Evolutionary conservation across 2,329 filamentous ascomycete genomes (phyloP).

Genomic region (Colletotrichum sidae): DNA sequence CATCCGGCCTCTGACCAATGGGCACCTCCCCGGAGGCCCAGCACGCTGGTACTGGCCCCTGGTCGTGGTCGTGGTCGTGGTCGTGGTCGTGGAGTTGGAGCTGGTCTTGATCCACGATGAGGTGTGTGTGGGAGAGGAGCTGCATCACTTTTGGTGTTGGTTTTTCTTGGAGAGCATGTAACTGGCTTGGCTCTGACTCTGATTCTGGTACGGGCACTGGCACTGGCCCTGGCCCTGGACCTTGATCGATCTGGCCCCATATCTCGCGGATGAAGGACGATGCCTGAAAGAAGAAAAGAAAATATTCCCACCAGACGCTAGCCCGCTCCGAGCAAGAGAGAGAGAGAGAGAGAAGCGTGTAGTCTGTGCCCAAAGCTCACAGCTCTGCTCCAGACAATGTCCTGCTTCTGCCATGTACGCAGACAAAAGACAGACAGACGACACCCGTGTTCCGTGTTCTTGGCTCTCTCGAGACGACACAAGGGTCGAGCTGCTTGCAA

Average conservation of each 20-base stretch:
- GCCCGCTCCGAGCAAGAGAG: neutral
- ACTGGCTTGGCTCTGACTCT: too few species aligned
- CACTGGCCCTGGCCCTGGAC: neutral
- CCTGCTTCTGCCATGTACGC: too few species aligned
- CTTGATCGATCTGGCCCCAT: constrained; percentile 22
- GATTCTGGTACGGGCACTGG: neutral
- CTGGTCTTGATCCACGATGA: too few species aligned
- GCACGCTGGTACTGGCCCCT: constrained; percentile 14
- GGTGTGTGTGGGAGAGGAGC: too few species aligned
- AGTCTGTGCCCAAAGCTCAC: too few species aligned
- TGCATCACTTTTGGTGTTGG: too few species aligned
- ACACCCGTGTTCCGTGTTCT: constrained; percentile 4
- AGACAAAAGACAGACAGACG: too few species aligned
- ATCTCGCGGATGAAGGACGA: constrained; percentile 20
- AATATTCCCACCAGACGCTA: neutral
- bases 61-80: too few species aligned
- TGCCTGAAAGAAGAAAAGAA: constrained; percentile 29
- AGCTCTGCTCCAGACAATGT: too few species aligned
- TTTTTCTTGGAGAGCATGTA: too few species aligned
- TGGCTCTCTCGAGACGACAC: neutral
- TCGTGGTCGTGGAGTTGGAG: too few species aligned
- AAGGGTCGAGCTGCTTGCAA: constrained; percentile 16
- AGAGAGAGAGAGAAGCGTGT: too few species aligned
- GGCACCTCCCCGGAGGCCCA: constrained; percentile 35
- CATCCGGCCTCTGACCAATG: constrained; percentile 22